Conservation (phyloP, 805 yeast genomes). For the Zygosaccharomyces lentus region DNA sequence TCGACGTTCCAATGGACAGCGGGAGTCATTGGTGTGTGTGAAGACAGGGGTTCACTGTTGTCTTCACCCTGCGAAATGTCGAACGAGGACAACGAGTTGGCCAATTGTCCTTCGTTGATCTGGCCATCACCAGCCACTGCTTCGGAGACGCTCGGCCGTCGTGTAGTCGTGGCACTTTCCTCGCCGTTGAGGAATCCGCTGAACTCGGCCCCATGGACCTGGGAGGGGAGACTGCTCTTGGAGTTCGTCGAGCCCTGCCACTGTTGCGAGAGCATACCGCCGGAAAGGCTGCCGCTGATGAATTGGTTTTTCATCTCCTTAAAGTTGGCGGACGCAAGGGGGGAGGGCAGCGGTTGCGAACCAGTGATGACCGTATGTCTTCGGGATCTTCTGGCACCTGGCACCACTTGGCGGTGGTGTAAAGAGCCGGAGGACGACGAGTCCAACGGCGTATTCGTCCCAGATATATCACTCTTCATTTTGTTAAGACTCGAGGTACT, state of each 20-base stretch:
- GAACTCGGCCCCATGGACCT: background rate
- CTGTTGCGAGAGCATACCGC: conserved; percentile 11
- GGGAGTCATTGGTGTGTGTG: conserved; percentile 30
- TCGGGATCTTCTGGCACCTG: conserved; percentile 47
- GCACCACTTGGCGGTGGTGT: conserved; percentile 16
- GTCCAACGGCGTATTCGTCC: background rate
- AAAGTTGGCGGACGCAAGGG: conserved; percentile 53
- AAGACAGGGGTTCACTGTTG: background rate
- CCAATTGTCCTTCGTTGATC: conserved; percentile 24
- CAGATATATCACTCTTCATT: background rate
- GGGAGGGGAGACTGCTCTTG: conserved; percentile 9
- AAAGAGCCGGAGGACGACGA: conserved; percentile 6
- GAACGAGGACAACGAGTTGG: conserved; percentile 40
- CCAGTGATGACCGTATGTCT: conserved; percentile 79
- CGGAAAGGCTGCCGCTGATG: conserved; percentile 14
- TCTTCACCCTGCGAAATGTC: conserved; percentile 27
- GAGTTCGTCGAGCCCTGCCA: conserved; percentile 14
- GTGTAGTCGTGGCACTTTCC: conserved; percentile 2
- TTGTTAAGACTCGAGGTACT: conserved; percentile 3
- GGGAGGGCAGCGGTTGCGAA: conserved; percentile 90
- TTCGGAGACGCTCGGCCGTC: background rate
- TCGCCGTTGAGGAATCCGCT: background rate
- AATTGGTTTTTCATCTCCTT: conserved; percentile 33
- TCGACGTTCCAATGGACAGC: conserved; percentile 24
- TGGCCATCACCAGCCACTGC: conserved; percentile 1